Evolutionary conservation across 2,329 filamentous ascomycete species (phyloP).

Genomic region (Neofusicoccum ribis): DNA sequence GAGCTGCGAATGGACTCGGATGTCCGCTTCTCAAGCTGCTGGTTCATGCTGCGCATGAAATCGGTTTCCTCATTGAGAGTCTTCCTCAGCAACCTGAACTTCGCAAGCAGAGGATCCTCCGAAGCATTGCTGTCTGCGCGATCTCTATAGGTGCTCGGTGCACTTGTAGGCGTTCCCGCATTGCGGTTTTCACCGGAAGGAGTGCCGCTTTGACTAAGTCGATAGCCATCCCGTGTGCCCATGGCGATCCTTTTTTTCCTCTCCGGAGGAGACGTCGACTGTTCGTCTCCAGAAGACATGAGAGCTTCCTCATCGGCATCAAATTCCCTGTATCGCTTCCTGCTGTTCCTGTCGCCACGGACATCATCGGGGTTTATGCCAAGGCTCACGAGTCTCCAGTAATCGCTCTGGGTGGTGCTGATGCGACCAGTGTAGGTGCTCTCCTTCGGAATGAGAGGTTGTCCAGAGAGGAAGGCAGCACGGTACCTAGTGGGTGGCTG

Average conservation of each 20-base stretch:
- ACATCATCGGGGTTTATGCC: conserved; percentile 44
- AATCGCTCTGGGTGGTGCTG: conserved; percentile 51
- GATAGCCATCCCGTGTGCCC: neutral
- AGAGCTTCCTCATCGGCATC: conserved; percentile 22
- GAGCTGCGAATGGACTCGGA: neutral
- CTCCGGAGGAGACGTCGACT: conserved; percentile 3
- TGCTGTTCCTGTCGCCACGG: conserved; percentile 23
- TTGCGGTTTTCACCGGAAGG: conserved; percentile 1
- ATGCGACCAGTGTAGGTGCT: conserved; percentile 29
- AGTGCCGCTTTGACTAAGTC: conserved; percentile 18
- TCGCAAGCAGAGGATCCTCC: conserved; percentile 37
- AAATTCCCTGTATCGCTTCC: conserved; percentile 28
- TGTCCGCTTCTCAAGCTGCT: neutral
- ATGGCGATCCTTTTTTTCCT: conserved; percentile 11
- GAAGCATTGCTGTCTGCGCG: conserved; percentile 25
- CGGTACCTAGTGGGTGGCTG: conserved; percentile 9
- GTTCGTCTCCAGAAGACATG: neutral
- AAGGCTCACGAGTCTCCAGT: conserved; percentile 52
- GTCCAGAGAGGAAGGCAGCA: conserved; percentile 9
- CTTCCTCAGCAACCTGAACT: conserved; percentile 32
- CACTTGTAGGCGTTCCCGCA: conserved; percentile 20
- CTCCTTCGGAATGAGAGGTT: conserved; percentile 17
- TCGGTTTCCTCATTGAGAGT: conserved; percentile 24
- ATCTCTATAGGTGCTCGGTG: conserved; percentile 20
- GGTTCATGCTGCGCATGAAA: conserved; percentile 2